Conservation (phyloP, 768 basidiomycete genomes). For the Lactifluus piperatus region DNA sequence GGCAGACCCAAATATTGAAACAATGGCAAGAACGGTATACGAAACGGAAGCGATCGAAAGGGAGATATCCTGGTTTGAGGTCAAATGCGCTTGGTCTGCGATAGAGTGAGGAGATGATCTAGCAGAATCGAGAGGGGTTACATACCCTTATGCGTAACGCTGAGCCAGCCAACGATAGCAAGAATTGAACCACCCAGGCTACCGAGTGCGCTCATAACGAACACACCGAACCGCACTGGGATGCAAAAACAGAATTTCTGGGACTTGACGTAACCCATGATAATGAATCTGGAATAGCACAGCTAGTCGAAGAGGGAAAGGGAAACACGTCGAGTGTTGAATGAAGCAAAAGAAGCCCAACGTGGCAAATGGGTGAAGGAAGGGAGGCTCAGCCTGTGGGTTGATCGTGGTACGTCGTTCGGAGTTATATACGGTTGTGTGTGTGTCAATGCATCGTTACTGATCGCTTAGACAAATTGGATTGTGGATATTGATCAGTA, state of each 20-base stretch:
- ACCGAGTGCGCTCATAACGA: constrained; percentile 42
- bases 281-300: not conserved
- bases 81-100: constrained; percentile 5
- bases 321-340: not conserved
- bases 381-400: constrained; percentile 18
- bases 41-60: constrained; percentile 4
- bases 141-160: constrained; percentile 38
- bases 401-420: not conserved
- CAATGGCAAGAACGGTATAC: constrained; percentile 3
- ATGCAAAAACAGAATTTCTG: constrained; percentile 58
- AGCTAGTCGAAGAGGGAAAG: not conserved
- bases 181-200: constrained; percentile 37
- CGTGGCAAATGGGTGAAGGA: not conserved
- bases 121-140: constrained; percentile 7
- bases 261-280: constrained; percentile 44
- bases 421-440: constrained; percentile 1
- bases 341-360: not conserved
- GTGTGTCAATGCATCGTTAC: not conserved
- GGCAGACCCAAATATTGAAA: constrained; percentile 19
- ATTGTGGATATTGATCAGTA: too few relatives aligned
- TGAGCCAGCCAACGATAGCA: constrained; percentile 39
- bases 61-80: constrained; percentile 12
- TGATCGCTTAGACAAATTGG: too few relatives aligned
- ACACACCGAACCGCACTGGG: constrained; percentile 55
- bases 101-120: not conserved